A percentile compares a stretch with the other conserved stretches of the same genome.
Evolutionary conservation across 139 green algal species (phyloP).

Genomic region (Diplosphaera chodatii): DNA sequence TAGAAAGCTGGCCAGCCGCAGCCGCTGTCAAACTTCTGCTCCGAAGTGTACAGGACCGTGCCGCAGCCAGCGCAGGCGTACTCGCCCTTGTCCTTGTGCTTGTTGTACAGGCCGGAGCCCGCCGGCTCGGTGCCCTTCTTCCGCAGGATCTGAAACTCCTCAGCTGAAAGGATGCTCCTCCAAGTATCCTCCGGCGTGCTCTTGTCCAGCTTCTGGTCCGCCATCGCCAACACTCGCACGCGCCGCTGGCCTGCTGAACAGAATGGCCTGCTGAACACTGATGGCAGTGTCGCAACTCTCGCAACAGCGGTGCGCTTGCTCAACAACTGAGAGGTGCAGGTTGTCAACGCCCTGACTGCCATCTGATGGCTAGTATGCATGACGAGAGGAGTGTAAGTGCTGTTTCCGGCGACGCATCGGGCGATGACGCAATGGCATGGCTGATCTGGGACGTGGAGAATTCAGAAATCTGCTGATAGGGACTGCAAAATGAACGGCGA

Average conservation of each 20-base stretch:
- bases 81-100: constrained; percentile 69
- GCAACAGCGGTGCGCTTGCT: not conserved
- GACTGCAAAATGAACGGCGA: no score
- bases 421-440: no score
- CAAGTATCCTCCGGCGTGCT: constrained; percentile 46
- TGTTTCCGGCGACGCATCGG: no score
- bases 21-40: constrained; percentile 76
- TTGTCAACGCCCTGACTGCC: not conserved
- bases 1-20: constrained; percentile 96
- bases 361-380: not conserved
- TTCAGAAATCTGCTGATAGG: no score
- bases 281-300: no score
- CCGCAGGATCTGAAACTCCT: constrained; percentile 74
- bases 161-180: constrained; percentile 8
- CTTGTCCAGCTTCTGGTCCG: constrained; percentile 42
- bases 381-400: no score
- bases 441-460: no score
- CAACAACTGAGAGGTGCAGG: not conserved
- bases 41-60: constrained; percentile 42
- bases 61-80: constrained; percentile 84
- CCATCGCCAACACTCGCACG: constrained; percentile 6
- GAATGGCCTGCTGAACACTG: not conserved
- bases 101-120: constrained; percentile 81
- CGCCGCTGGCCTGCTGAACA: no score
- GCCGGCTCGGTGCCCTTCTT: constrained; percentile 89